Base-by-base conservation (phyloP, 768 basidiomycete genomes). In the Rhodotorula kratochvilovae region DNA sequence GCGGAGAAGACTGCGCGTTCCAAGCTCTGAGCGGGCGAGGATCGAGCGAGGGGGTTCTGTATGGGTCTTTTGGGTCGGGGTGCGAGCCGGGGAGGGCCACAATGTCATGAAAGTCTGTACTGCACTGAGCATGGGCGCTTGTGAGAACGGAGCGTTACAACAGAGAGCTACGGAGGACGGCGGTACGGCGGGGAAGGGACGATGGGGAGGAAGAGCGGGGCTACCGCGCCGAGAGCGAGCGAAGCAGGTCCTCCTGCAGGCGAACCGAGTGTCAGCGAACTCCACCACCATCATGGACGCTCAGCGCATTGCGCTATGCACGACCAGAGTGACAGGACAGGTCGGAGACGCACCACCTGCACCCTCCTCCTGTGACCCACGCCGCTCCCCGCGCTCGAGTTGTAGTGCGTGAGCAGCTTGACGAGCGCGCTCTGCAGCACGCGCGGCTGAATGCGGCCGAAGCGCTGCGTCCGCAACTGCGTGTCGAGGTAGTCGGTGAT, bases 361-460 rank as follows among this genome's bases (percentile, higher is more conserved):
- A 10, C 76, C 56, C 76, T 69, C 65, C 79, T 76, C 63, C 79
- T 65, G 31, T 78, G 70, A 11, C 77, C 76, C 27, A 80, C 77
- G 45, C 76, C 69, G 42, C 50, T 46, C 58, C 77, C 74, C 4
- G 67, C 69, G 19, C 75, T 64, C 31, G 76, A 60, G 56, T 74
- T 74, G 61, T 76, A 76, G 53, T 63, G 69, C 35, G 71, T 65
- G 29, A 72, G 36, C 5, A 82, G 72, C 73, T 83, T 83, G 42
- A 78, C 71, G 58, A 81, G 62, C 33, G 79, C 80, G 17, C 76
- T 69, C 21, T 79, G 77, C 0, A 83, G 74, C 27, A 75, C 63
- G 8, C 73, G 71, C 0, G 78, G 78, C 61, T 77, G 77, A 59
- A 83, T 78, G 27, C 77, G 75, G 1, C 78, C 33, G 63, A 79